phyloP scores from a whole-genome alignment of 2,329 filamentous ascomycete genomes.

The Pseudogymnoascus sp. region DNA sequence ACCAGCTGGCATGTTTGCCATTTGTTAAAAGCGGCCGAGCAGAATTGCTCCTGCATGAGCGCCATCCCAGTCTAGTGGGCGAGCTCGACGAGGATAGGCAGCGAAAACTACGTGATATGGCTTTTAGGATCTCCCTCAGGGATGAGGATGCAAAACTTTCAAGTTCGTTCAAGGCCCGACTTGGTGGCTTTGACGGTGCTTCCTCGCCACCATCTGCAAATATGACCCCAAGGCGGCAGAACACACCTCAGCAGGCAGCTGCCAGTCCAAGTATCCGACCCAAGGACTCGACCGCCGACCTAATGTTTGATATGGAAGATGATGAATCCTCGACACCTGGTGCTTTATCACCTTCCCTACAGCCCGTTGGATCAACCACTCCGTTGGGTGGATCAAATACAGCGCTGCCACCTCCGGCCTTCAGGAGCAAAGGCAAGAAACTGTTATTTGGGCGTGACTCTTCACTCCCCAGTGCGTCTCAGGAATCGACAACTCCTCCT shows the following conservation, averaged over 20 bases:
- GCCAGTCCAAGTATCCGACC: conserved; percentile 60
- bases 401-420: background rate
- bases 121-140: conserved; percentile 53
- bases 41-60: conserved; percentile 55
- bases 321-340: conserved; percentile 19
- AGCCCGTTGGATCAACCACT: background rate
- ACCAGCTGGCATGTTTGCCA: conserved; percentile 71
- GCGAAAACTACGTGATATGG: conserved; percentile 67
- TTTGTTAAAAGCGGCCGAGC: conserved; percentile 69
- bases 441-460: background rate
- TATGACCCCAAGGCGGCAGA: conserved; percentile 39
- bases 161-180: conserved; percentile 50
- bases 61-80: conserved; percentile 33
- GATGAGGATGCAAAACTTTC: conserved; percentile 58
- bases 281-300: conserved; percentile 60
- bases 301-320: conserved; percentile 95
- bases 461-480: background rate
- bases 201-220: conserved; percentile 27
- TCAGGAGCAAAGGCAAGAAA: background rate
- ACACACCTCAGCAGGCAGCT: conserved; percentile 42
- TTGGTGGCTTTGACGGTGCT: conserved; percentile 58
- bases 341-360: conserved; percentile 15
- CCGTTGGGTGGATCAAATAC: background rate
- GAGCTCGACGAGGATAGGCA: conserved; percentile 62
- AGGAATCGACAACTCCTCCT: background rate